Evolutionary conservation across 73 alveolate genomes (phyloP).

Genomic region (Uronychia setigera): DNA sequence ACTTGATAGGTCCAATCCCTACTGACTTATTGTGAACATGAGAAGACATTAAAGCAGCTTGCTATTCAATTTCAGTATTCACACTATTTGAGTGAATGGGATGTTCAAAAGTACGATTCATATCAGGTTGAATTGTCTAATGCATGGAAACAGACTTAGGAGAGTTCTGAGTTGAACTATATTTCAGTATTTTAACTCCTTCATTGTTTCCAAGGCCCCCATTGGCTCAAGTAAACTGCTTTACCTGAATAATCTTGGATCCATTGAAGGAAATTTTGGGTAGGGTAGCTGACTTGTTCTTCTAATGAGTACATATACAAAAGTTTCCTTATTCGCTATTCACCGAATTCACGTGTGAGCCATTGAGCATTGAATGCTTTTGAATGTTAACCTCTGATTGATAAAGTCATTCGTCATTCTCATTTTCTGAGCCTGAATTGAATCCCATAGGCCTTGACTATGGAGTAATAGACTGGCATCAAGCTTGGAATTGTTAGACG

Average conservation of each 20-base stretch:
- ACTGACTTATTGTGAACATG: not conserved
- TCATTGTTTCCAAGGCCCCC: not conserved
- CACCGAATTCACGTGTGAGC: not conserved
- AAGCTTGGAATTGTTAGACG: not conserved
- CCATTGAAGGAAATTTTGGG: not conserved
- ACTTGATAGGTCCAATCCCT: not conserved
- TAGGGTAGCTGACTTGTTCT: not conserved
- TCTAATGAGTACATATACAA: not conserved
- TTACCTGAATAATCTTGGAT: not conserved
- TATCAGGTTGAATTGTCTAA: not conserved
- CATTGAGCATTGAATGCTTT: not conserved
- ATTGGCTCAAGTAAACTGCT: not conserved
- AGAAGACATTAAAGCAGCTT: not conserved
- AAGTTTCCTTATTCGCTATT: not conserved
- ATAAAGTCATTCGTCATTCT: not conserved
- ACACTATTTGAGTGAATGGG: not conserved
- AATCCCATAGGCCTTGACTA: not conserved
- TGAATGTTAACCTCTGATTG: not conserved
- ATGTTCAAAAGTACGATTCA: not conserved
- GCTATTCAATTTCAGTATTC: not conserved
- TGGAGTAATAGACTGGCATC: not conserved
- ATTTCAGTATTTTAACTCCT: not conserved
- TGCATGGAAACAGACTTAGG: not conserved
- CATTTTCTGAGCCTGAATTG: not conserved
- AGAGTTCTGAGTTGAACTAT: not conserved